Base-by-base conservation (phyloP, 805 yeast species). In the Kodamaea laetipori region DNA sequence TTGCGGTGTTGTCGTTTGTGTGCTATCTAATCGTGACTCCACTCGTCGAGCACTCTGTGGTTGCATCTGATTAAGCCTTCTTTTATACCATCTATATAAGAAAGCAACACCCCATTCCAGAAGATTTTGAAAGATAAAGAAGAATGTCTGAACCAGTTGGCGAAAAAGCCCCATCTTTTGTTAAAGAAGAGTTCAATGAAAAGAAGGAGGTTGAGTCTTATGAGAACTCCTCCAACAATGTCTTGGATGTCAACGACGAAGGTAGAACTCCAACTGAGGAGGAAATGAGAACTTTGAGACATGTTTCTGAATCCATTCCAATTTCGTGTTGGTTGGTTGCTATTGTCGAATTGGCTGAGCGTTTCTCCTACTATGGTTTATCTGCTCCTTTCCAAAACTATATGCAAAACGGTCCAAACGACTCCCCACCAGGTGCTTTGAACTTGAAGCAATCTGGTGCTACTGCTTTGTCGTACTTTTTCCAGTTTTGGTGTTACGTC, bases 401-500 rank as follows among this genome's bases (percentile, higher is more conserved):
- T 64, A 83, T 86, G 84, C 86, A 83, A 61, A 68, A 78, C 48
- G 59, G 62, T 28, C 71, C 73, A n/a, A 35, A 53, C 37, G 69
- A 63, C 48, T 35, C 45, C 12, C 73, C 74, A 12, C 50, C 55
- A 24, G 86, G 89, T 62, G 80, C 82, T 8, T 71, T 86, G 47
- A 74, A 76, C 37, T 70, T 83, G 53, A 81, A 83, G 43, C 69
- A 76, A 45, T 73, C 73, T 46, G 78, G 81, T 50, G 88, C 94
- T 21, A 81, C 86, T 27, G 90, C 86, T 24, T 71, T 86, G 48
- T 77, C 86, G 12, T 80, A 84, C 60, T 80, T 85, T 55, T 81
- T 85, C 73, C 88, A 84, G 58, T 86, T 86, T 60, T 83, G 90
- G 86, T 83, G 90, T 58, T 86, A 86, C 61, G 72, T 85, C 37